These are phyloP conservation scores for Malbranchea cinnamomea DNA, from an alignment of 2,329 filamentous ascomycete species.

Conservation along the genomic window DNA sequence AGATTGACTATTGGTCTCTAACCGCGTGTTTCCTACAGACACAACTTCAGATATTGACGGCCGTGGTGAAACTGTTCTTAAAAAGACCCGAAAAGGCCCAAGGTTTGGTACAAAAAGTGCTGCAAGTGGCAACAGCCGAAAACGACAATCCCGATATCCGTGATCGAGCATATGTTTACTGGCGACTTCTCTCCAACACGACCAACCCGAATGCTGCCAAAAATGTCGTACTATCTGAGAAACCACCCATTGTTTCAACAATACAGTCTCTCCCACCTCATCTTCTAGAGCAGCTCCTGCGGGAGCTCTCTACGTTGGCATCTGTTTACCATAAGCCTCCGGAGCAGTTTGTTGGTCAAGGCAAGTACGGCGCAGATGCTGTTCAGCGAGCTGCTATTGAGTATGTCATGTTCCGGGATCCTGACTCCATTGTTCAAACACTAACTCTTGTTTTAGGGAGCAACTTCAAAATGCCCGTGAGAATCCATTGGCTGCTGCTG, in stretches of 20 bases:
- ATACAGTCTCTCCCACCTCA: constrained; percentile 75
- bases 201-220: constrained; percentile 84
- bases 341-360: constrained; percentile 94
- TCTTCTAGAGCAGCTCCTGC: constrained; percentile 77
- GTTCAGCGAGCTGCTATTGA: constrained; percentile 93
- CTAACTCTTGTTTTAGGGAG: constrained; percentile 38
- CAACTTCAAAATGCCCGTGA: constrained; percentile 83
- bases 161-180: constrained; percentile 95
- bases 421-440: neutral
- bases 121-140: constrained; percentile 82
- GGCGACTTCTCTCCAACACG: constrained; percentile 68
- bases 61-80: constrained; percentile 91
- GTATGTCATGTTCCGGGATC: constrained; percentile 22
- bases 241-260: constrained; percentile 85
- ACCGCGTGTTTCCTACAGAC: constrained; percentile 40
- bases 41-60: constrained; percentile 94
- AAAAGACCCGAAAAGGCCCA: constrained; percentile 93
- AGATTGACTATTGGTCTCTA: neutral
- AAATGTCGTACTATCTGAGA: constrained; percentile 84
- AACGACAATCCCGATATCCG: constrained; percentile 97
- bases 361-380: constrained; percentile 81
- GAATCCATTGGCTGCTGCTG: constrained; percentile 82
- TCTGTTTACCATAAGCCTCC: constrained; percentile 98
- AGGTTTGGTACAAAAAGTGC: constrained; percentile 79
- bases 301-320: constrained; percentile 82